Evolutionary conservation across 768 basidiomycete genomes (phyloP), one percentile per base, ranked within the genome.

Genomic region (Dacryopinax spathularia): DNA sequence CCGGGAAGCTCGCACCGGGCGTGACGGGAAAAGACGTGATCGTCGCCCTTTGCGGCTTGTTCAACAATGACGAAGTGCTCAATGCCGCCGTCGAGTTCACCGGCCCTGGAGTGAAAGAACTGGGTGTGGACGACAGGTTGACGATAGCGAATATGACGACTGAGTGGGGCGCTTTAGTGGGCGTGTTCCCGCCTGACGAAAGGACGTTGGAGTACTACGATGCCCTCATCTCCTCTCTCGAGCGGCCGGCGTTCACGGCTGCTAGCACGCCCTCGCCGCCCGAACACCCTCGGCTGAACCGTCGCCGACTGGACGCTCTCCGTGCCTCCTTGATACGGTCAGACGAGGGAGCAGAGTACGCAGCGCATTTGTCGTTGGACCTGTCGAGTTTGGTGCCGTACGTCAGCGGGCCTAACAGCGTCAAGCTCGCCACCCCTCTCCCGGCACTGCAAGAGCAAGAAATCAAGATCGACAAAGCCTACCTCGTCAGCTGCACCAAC

Each of bases 91-190:
- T 99, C 73, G 96, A 99, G 73, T 99, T 99, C 73, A 85, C 86
- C 0, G 96, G 96, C 12, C 86, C 89, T 34, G 96, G 96, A 27
- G 80, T 97, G 10, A 71, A 81, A 18, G 79, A 83, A 18, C 78
- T 99, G 60, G 75, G 83, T 2, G 82, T 99, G 62, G 95, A 99
- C 71, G 94, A 98, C 69, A 84, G 96, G 39, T 80, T 99, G 48
- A 94, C 95, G 0, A 98, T 98, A 68, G 80, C 93, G n/a, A 98
- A 99, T 74, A 99, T 98, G 96, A 98, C 96, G 4, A 98, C 96
- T 33, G 96, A 99, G 74, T 99, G 96, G 96, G 96, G 96, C 43
- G 96, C 96, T 1, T 82, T 99, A 1, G 93, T 84, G 7, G 96
- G 96, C 33, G 84, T 96, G 6, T 98, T 99, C 78, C 94, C 95